Evolutionary conservation across 352 stramenopile genomes (phyloP), one percentile per base, ranked within the genome.

Genomic region (Globisporangium orthogonon): DNA sequence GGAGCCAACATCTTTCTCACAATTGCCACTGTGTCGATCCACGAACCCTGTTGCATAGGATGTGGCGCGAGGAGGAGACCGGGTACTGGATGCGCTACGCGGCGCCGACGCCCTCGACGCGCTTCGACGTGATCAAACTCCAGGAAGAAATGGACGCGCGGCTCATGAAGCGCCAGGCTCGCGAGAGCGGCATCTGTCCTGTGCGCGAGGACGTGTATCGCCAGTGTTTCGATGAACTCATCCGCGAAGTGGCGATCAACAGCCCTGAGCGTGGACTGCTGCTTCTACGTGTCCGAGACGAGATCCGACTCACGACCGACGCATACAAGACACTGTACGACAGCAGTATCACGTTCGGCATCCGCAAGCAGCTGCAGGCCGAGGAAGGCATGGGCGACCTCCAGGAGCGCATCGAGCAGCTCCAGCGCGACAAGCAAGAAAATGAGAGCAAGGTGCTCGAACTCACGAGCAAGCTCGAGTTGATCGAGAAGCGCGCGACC

Each of bases 251-350:
- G 31, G 86, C 89, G 17, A 78, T 98, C 54, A 94, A 98, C 56
- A 86, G 84, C 30, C 88, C 94, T 0, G 92, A 98, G 74, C 76
- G 92, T 46, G 93, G 94, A 7, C 73, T 98, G 33, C 61, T 98
- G 47, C 68, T 98, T 2, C 58, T 98, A 39, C 86, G 94, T n/a
- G 84, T 96, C 29, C 82, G 91, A 7, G 91, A 98, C 75, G 94
- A 98, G 66, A 87, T 97, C 28, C 81, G 84, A 31, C 94, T 98
- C 65, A 97, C 92, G 0, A 96, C 95, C 10, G 94, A 98, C 57
- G 94, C 93, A 4, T 98, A 98, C 81, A 97, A 98, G 70, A 97
- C 88, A 30, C 71, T 98, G 28, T 98, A 97, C 68, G 90, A 97
- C 60, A 96, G 81, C 66, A 95, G 78, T 69, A 85, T 98, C 17